A percentile compares a stretch with the other conserved stretches of the same genome.
Evolutionary conservation across 2,329 filamentous ascomycete species (phyloP).

Genomic region (Aspergillus ochraceoroseus): DNA sequence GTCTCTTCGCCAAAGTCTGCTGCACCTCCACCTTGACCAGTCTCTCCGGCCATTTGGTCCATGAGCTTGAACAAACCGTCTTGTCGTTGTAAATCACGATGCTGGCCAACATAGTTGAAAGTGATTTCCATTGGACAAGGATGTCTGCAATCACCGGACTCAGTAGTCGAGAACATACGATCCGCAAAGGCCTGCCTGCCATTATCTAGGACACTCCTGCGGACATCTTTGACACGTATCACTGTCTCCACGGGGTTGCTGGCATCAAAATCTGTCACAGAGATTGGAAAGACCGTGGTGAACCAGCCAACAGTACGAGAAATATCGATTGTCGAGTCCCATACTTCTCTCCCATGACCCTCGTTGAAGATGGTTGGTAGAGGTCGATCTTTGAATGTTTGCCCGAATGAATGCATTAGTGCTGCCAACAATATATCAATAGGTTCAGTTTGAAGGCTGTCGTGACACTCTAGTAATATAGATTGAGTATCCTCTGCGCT

Average conservation of each 20-base stretch:
- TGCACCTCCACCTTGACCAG: conserved; percentile 43
- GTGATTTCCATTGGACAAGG: conserved; percentile 44
- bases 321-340: conserved; percentile 45
- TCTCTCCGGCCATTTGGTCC: conserved; percentile 46
- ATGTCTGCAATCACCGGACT: conserved; percentile 29
- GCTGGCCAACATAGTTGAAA: conserved; percentile 42
- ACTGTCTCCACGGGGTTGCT: conserved; percentile 32
- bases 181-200: conserved; percentile 38
- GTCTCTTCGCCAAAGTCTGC: conserved; percentile 45
- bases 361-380: conserved; percentile 47
- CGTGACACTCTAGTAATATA: conserved; percentile 33
- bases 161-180: conserved; percentile 30
- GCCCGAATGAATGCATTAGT: conserved; percentile 43
- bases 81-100: conserved; percentile 44
- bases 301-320: conserved; percentile 52
- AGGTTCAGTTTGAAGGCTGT: conserved; percentile 33
- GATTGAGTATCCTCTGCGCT: conserved; percentile 26
- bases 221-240: conserved; percentile 38
- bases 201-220: conserved; percentile 36
- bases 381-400: conserved; percentile 40
- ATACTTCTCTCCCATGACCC: conserved; percentile 47
- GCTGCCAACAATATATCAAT: conserved; percentile 38
- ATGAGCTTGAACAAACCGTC: conserved; percentile 45
- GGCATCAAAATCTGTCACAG: conserved; percentile 27
- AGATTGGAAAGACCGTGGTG: conserved; percentile 47